Percentiles rank a stretch among this genome's conserved stretches.
Conservation (phyloP, 2,329 filamentous ascomycete species). For the Fonsecaea pugnacius region DNA sequence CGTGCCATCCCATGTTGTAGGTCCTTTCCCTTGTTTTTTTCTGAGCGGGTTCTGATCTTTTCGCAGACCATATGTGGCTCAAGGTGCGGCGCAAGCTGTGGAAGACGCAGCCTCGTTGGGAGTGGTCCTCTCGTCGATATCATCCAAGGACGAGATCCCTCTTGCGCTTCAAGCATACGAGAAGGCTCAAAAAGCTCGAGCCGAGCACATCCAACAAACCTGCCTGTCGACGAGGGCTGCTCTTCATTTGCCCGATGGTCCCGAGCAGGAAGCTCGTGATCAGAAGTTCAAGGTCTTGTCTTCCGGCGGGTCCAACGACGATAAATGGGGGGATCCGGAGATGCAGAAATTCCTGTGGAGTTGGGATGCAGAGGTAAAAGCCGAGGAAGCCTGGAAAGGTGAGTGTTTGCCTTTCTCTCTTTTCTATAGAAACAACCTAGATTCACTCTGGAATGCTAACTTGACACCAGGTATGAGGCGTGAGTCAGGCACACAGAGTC, state of each 20-base stretch:
- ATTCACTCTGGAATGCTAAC: not conserved
- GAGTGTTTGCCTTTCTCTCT: not conserved
- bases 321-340: slow-evolving; percentile 73
- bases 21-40: not conserved
- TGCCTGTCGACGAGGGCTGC: slow-evolving; percentile 40
- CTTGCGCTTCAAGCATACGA: slow-evolving; percentile 53
- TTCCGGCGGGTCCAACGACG: slow-evolving; percentile 53
- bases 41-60: not conserved
- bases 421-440: not conserved
- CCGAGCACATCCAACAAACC: slow-evolving; percentile 52
- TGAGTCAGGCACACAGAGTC: slow-evolving; percentile 17
- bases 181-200: slow-evolving; percentile 33
- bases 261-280: slow-evolving; percentile 39
- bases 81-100: slow-evolving; percentile 51
- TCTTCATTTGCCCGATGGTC: slow-evolving; percentile 41
- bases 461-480: not conserved
- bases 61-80: slow-evolving; percentile 47
- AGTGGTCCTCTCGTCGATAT: slow-evolving; percentile 34
- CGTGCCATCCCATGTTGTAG: slow-evolving; percentile 50
- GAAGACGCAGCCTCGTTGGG: slow-evolving; percentile 50
- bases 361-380: slow-evolving; percentile 63
- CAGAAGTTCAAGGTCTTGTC: slow-evolving; percentile 59
- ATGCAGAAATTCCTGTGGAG: slow-evolving; percentile 69
- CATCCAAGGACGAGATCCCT: slow-evolving; percentile 51
- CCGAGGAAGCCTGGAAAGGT: slow-evolving; percentile 51